Base-by-base conservation (phyloP, 345 rosid species). In the Gossypium mustelinum region DNA sequence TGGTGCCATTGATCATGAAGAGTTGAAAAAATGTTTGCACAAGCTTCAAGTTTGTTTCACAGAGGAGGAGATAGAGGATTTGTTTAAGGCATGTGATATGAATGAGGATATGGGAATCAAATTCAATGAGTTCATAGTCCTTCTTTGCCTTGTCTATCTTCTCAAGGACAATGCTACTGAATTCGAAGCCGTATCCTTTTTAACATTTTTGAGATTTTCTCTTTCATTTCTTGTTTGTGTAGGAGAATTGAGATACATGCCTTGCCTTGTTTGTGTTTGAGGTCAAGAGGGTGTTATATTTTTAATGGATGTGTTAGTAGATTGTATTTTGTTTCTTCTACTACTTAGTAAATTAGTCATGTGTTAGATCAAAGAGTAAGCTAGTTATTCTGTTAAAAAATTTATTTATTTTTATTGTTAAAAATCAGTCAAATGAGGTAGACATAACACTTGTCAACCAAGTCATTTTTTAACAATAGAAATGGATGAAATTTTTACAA, bases 51-150 rank as follows among this genome's bases (percentile, higher is more conserved):
- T 92, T 71, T 79, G 87, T 14, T 89, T 89, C 64, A 79, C 91
- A 10, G 97, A 94, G 75, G 98, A 94, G 48, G 98, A 94, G 78
- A 87, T 84, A 18, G 81, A 80, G 57, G 98, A 91, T 82, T 85
- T 95, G 77, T 95, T 92, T 63, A 77, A 83, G 71, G 94, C 93
- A 61, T 95, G 99, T 20, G 96, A 95, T 75, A 86, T 94, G 11
- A 89, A 91, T 43, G 87, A 89, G 41, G 91, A 92, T 75, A 84
- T 78, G 94, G 94, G 90, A 45, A 89, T 94, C 75, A 83, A 86
- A 56, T 94, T 94, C 88, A 89, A 89, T 27, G 99, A 92, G 77
- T 95, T 93, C 85, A 83, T 95, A 55, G 99, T 95, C 48, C 93
- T 92, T 74, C 94, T 95, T 56, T 91, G 99, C 78, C 97, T 92